Conservation (phyloP, 208 protist species). For the Crithidia expoeki region DNA sequence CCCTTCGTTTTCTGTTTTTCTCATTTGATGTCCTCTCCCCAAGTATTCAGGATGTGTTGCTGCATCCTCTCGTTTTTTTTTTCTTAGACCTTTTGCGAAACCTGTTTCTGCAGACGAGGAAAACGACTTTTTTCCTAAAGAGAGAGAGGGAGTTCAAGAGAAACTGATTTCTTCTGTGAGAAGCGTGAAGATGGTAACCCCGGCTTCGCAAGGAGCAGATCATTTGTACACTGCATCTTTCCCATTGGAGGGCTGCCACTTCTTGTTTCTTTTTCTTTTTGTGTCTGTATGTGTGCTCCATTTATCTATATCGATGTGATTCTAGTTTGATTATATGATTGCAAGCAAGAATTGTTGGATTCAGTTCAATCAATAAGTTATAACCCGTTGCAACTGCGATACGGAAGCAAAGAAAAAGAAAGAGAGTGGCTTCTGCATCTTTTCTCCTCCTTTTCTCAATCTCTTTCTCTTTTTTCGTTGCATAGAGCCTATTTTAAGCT, state of each 20-base stretch:
- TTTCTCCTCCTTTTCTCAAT: slow-evolving; percentile 24
- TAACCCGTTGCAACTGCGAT: background rate
- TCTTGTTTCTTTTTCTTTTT: background rate
- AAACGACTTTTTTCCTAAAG: background rate
- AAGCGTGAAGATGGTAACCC: slow-evolving; percentile 11
- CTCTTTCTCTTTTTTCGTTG: background rate
- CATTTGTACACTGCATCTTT: slow-evolving; percentile 15
- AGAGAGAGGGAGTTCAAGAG: background rate
- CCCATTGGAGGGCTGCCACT: background rate
- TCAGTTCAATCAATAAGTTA: background rate
- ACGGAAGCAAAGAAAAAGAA: background rate
- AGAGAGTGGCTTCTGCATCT: background rate
- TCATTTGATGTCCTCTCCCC: background rate
- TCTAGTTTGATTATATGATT: slow-evolving; percentile 8
- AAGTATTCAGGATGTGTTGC: background rate
- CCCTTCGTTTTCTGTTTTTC: background rate
- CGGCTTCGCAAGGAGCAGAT: background rate
- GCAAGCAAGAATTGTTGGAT: slow-evolving; percentile 3
- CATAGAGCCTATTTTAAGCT: background rate
- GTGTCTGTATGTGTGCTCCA: background rate
- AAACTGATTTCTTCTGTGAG: slow-evolving; percentile 2
- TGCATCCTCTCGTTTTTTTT: background rate
- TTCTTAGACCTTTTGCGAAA: too few relatives aligned
- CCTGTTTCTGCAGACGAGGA: too few relatives aligned
- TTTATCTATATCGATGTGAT: slow-evolving; percentile 14